phyloP scores from a whole-genome alignment of 306 rosid species.

The Cucurbita moschata region DNA sequence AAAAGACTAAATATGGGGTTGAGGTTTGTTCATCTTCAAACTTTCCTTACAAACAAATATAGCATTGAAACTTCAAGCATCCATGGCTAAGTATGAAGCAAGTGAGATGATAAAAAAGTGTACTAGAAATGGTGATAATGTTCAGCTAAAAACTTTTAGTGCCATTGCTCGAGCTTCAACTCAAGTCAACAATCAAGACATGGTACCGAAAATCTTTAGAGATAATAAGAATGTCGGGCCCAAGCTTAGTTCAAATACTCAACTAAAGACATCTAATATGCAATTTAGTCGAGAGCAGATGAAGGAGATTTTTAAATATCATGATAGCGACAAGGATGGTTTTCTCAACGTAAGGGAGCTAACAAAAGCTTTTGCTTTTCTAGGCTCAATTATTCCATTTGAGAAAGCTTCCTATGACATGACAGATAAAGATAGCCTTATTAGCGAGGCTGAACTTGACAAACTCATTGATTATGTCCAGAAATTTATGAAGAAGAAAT shows the following conservation, averaged over 20 bases:
- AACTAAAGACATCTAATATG: not conserved
- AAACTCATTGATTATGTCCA: not conserved
- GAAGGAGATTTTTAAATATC: not conserved
- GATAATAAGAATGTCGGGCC: not conserved
- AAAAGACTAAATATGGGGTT: no score
- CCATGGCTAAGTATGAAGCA: not conserved
- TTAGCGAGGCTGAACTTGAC: not conserved
- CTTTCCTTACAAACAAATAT: not conserved
- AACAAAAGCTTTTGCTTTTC: not conserved
- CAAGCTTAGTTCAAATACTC: not conserved
- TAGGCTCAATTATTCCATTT: not conserved
- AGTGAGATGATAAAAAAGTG: not conserved
- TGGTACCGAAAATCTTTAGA: no score
- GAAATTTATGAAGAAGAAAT: no score
- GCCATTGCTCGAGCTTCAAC: not conserved
- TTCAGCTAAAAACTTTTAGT: no score
- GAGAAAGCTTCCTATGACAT: not conserved
- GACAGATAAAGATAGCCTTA: slow-evolving; percentile 5
- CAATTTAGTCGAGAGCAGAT: not conserved
- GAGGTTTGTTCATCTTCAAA: not conserved
- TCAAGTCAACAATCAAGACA: not conserved
- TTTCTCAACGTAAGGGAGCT: not conserved
- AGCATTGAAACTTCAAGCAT: not conserved
- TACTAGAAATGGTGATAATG: not conserved
- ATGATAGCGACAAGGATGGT: not conserved